Base-by-base conservation (phyloP, 2,329 filamentous ascomycete species). In the Cytospora piceae region DNA sequence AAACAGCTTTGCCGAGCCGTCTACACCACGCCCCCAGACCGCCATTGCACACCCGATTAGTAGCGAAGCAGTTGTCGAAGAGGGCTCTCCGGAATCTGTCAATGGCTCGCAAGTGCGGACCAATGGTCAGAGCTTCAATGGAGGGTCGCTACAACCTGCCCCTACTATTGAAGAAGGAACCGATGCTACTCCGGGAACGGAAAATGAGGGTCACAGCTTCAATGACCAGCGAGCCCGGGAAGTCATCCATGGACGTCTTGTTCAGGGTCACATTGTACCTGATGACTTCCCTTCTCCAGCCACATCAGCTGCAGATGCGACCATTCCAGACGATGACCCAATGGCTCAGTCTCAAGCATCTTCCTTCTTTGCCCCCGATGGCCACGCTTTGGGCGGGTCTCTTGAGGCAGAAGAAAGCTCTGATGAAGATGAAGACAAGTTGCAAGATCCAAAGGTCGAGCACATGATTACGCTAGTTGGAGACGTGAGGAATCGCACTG, bases 381-480 rank as follows among this genome's bases (percentile, higher is more conserved):
- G 83, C 14, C 85, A 91, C 73, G 89, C 89, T 3, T 84, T 97
- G 0, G 94, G 94, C 53, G 93, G 94, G 58, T 92, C 92, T 2
- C 90, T 89, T 46, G 94, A 98, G 73, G 93, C 90, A 12, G 89
- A 84, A n/a, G 90, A 85, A 46, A 90, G 88, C 29, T 94, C 92
- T 15, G 95, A 97, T 70, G 94, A 97, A 68, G 95, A 98, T 77
- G 95, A 99, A 73, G 93, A 96, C 71, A 88, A 89, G n/a, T 87
- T 94, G 61, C 87, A 90, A 72, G 88, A 94, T 71, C 87, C 90
- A 14, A 89, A 90, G 67, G 83, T 94, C 27, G 95, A 99, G 80
- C 93, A 94, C 74, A 97, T 94, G 82, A 96, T 99, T 72, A 99
- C 95, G 0, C 83, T 99, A n/a, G 95, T 99, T 17, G 95, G 95